Conservation (phyloP, 176 grass and related monocot genomes). For the Oryza glumipatula region DNA sequence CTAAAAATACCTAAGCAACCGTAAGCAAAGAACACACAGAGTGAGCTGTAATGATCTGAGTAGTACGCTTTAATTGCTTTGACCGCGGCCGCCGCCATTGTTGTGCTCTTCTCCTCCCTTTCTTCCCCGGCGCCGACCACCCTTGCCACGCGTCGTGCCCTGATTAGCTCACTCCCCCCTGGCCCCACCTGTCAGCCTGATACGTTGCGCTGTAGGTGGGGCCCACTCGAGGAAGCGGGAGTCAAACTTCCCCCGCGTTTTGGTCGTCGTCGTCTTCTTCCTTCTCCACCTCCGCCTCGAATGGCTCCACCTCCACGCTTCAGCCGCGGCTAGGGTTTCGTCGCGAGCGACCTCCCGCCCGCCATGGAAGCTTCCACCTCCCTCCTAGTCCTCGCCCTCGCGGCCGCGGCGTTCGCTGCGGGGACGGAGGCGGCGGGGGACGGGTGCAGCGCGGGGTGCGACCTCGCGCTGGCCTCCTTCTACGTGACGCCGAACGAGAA, state of each 20-base stretch:
- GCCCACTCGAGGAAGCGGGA: not conserved
- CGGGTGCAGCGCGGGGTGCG: constrained; percentile 28
- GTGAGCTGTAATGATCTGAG: not conserved
- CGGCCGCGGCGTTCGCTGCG: not conserved
- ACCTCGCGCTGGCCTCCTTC: constrained; percentile 65
- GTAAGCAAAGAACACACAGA: no score
- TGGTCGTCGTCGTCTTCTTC: not conserved
- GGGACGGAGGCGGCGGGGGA: constrained; percentile 23
- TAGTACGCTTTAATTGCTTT: not conserved
- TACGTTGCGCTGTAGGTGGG: not conserved
- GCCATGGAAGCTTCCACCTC: constrained; percentile 7
- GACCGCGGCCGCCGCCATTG: not conserved
- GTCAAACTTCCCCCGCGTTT: not conserved
- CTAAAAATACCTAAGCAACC: no score
- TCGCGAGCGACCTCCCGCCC: not conserved
- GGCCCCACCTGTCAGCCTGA: not conserved
- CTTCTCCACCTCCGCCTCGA: not conserved
- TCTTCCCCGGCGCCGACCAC: not conserved
- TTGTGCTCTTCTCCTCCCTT: not conserved
- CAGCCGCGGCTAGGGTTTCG: not conserved
- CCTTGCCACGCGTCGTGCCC: not conserved
- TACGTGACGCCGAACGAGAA: constrained; percentile 37
- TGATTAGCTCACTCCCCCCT: not conserved
- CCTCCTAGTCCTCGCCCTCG: not conserved
- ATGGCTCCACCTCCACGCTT: constrained; percentile 17